These are phyloP conservation scores for Acacia melanoxylon DNA, from an alignment of 306 rosid species.

Conservation along the genomic window DNA sequence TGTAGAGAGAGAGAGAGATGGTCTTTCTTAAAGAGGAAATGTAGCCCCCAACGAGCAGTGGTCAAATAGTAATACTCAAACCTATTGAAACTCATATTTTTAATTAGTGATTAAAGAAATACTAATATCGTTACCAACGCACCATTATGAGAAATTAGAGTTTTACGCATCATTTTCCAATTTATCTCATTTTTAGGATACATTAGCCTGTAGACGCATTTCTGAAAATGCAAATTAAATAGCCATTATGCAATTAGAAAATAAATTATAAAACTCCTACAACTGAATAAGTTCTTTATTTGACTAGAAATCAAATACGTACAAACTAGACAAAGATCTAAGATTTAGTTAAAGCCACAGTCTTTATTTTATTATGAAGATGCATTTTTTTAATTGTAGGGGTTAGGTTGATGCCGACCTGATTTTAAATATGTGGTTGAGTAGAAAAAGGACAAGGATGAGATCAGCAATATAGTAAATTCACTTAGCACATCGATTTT, in stretches of 20 bases:
- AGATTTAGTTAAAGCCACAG: background rate
- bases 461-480: conserved; percentile 32
- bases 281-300: background rate
- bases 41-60: conserved; percentile 47
- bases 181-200: background rate
- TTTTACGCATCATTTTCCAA: background rate
- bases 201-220: background rate
- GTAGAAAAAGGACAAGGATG: background rate
- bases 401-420: background rate
- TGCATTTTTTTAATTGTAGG: background rate
- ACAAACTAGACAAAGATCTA: background rate
- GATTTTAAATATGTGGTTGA: background rate
- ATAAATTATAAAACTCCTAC: background rate
- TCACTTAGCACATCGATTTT: conserved; percentile 17
- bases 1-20: conserved; percentile 7
- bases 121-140: conserved; percentile 17
- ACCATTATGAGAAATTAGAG: background rate
- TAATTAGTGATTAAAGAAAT: conserved; percentile 31
- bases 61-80: conserved; percentile 68
- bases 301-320: background rate
- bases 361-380: background rate
- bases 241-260: background rate
- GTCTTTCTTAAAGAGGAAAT: conserved; percentile 28
- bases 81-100: conserved; percentile 41
- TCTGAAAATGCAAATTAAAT: background rate